Evolutionary conservation across 768 basidiomycete genomes (phyloP), one percentile per base, ranked within the genome.

Genomic region (Sistotremastrum suecicum): DNA sequence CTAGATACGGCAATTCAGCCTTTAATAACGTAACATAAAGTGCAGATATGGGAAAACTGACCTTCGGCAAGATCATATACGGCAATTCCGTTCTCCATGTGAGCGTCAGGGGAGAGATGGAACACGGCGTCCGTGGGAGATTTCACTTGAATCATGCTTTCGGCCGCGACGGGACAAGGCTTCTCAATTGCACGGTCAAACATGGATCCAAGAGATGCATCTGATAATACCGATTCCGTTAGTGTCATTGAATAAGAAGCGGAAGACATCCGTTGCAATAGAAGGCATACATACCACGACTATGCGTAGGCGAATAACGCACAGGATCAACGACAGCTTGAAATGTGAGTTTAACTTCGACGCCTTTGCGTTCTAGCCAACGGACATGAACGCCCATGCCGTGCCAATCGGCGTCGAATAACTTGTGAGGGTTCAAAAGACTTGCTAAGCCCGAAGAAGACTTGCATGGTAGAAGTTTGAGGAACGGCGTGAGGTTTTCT

Each of bases 401-500:
- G 56, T 94, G 89, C 85, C 88, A 95, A 54, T 89, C 81, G 3
- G 87, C 84, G 52, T 89, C 86, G 53, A 97, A 91, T 3, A 94
- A 63, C 3, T 70, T 72, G 53, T 94, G 87, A 0, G 89, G 84
- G 56, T 91, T 87, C 39, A 98, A 67, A 28, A 97, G 69, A 10
- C 63, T 68, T 0, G 89, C 85, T 20, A 97, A 70, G 8, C 95
- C 92, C 0, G 91, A 88, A 12, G 72, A 66, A 4, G 85, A 78
- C 57, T 95, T 88, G 68, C 94, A 98, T 0, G 95, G 95, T 1
- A 98, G 67, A 7, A 97, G 76, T 58, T 94, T 90, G 48, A 97
- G 71, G 64, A 98, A 95, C 0, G 95, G 94, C 0, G 94, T 97
- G 6, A 98, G 67, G 56, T 97, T 97, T 58, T 98, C 95, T 4